phyloP scores from a whole-genome alignment of 202 grass and related monocot genomes.

The Panicum virgatum region DNA sequence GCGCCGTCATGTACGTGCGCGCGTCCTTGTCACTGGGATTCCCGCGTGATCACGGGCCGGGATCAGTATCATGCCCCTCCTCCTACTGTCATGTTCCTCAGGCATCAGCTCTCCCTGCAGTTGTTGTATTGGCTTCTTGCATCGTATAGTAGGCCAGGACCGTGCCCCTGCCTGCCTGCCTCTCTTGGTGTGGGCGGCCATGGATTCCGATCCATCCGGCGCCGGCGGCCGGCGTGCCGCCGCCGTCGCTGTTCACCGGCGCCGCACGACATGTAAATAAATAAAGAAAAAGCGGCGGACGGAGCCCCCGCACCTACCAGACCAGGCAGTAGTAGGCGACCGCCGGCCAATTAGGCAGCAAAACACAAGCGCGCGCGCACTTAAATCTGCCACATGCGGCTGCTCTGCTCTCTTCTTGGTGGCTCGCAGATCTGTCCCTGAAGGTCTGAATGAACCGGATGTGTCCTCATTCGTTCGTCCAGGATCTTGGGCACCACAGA shows the following conservation, averaged over 20 bases:
- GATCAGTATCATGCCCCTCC: neutral
- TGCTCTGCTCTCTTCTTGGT: neutral
- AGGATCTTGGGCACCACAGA: neutral
- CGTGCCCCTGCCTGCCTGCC: too few species aligned
- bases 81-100: neutral
- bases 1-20: neutral
- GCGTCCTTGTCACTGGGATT: slow-evolving; percentile 10
- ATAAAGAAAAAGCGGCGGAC: neutral
- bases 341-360: neutral
- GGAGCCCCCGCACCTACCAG: neutral
- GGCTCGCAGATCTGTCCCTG: neutral
- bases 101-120: too few species aligned
- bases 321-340: neutral
- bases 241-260: neutral
- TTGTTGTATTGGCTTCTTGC: too few species aligned
- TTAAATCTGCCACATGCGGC: neutral
- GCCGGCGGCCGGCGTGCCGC: too few species aligned
- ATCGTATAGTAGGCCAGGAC: too few species aligned
- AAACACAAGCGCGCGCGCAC: neutral
- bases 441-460: neutral
- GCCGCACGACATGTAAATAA: neutral
- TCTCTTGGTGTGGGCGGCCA: too few species aligned
- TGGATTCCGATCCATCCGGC: too few species aligned
- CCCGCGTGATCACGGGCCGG: neutral
- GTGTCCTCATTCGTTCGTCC: neutral